These are phyloP conservation scores for Cercospora berteroae DNA, from an alignment of 2,329 filamentous ascomycete species.

Conservation along the genomic window DNA sequence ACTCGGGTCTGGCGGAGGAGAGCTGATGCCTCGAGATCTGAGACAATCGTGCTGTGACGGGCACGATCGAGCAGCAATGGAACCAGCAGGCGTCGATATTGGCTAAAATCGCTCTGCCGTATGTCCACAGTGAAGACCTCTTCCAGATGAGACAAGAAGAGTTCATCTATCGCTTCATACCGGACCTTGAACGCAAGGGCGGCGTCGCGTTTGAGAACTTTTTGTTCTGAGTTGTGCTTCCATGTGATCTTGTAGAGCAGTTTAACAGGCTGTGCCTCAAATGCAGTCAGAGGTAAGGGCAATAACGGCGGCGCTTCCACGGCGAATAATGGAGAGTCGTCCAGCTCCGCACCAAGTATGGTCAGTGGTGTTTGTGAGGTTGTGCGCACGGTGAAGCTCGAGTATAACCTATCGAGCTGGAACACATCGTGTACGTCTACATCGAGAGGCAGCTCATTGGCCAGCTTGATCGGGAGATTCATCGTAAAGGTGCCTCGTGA, in stretches of 20 bases:
- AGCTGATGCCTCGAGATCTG: slow-evolving; percentile 55
- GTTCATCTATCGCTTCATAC: slow-evolving; percentile 74
- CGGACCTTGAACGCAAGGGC: slow-evolving; percentile 66
- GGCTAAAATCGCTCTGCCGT: slow-evolving; percentile 46
- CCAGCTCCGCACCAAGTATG: slow-evolving; percentile 67
- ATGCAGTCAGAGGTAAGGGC: slow-evolving; percentile 59
- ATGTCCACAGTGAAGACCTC: slow-evolving; percentile 49
- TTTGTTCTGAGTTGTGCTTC: slow-evolving; percentile 41
- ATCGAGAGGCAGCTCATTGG: slow-evolving; percentile 76
- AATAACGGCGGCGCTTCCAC: slow-evolving; percentile 56
- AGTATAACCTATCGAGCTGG: slow-evolving; percentile 77
- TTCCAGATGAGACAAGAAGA: slow-evolving; percentile 57
- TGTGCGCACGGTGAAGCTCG: slow-evolving; percentile 85
- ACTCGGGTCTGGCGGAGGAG: slow-evolving; percentile 55
- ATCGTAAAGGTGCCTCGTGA: slow-evolving; percentile 43
- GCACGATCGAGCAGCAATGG: slow-evolving; percentile 51
- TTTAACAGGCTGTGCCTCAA: slow-evolving; percentile 76
- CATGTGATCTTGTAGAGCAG: slow-evolving; percentile 75
- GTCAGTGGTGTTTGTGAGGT: slow-evolving; percentile 72
- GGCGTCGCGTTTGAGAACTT: slow-evolving; percentile 36
- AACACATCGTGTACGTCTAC: slow-evolving; percentile 98
- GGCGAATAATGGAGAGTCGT: slow-evolving; percentile 67
- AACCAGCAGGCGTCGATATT: slow-evolving; percentile 52
- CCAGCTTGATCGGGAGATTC: slow-evolving; percentile 61
- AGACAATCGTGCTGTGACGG: slow-evolving; percentile 46